These are phyloP conservation scores for Amoebophrya sp. DNA, from an alignment of 169 alveolate species.

Conservation along the genomic window DNA sequence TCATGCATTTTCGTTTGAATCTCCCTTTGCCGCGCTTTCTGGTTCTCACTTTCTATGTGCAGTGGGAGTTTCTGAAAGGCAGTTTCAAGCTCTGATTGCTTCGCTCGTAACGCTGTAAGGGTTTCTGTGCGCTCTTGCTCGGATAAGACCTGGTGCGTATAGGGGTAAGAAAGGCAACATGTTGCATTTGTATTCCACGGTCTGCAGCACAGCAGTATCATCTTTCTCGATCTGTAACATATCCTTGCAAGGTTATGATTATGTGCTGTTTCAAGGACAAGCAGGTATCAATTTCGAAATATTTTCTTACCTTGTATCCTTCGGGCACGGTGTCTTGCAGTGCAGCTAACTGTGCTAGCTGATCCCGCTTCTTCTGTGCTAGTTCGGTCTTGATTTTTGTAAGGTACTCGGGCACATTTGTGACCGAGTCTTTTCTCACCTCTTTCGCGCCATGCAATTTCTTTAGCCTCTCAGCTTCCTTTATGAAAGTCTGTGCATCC, in stretches of 20 bases:
- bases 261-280: too few species aligned
- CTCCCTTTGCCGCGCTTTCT: background rate
- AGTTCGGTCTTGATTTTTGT: background rate
- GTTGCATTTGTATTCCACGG: background rate
- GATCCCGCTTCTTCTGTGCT: background rate
- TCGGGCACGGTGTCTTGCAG: background rate
- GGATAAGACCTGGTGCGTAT: background rate
- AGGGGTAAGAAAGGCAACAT: background rate
- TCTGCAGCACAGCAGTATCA: too few species aligned
- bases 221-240: too few species aligned
- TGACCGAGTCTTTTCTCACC: background rate
- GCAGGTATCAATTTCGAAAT: too few species aligned
- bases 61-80: background rate
- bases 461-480: background rate
- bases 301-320: background rate
- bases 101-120: background rate
- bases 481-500: background rate
- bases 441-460: background rate
- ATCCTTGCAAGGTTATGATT: too few species aligned
- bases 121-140: constrained; percentile 9
- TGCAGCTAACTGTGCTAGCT: background rate
- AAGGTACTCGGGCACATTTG: background rate
- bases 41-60: background rate
- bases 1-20: background rate
- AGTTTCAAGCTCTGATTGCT: background rate